Percentiles rank a stretch among this genome's conserved stretches.
Evolutionary conservation across 140 eudicot species (phyloP).

Genomic region (Bidens hawaiensis): DNA sequence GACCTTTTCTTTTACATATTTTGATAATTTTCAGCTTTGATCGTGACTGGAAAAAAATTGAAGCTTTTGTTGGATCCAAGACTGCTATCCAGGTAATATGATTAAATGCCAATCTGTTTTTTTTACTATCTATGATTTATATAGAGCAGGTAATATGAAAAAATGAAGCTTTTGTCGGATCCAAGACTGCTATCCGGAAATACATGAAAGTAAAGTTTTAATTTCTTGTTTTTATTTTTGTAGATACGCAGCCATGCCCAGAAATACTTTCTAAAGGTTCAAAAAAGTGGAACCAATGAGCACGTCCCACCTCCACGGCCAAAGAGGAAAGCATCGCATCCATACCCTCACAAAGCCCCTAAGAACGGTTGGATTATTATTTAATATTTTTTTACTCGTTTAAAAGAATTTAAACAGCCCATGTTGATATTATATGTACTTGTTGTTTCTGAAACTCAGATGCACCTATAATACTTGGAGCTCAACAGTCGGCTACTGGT

Average conservation of each 20-base stretch:
- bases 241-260: constrained; percentile 99
- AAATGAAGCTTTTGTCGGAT: no score
- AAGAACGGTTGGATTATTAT: constrained; percentile 46
- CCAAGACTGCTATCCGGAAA: no score
- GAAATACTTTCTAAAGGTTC: constrained; percentile 86
- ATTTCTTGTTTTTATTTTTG: background rate
- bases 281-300: constrained; percentile 87
- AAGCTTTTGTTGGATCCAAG: constrained; percentile 92
- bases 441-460: constrained; percentile 18
- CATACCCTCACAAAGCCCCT: constrained; percentile 94
- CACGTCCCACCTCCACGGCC: constrained; percentile 99
- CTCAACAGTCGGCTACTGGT: constrained; percentile 8
- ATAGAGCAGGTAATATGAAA: no score
- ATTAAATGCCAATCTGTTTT: background rate
- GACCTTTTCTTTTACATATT: constrained; percentile 4
- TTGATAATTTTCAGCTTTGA: constrained; percentile 56
- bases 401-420: background rate
- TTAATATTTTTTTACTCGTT: background rate
- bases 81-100: constrained; percentile 81
- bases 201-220: background rate
- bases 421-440: constrained; percentile 7
- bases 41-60: constrained; percentile 98
- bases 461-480: constrained; percentile 12
- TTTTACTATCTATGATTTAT: background rate
- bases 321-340: constrained; percentile 93